Percentiles rank a stretch among this genome's conserved stretches.
Conservation (phyloP, 257 asterid species). For the Petunia axillaris region DNA sequence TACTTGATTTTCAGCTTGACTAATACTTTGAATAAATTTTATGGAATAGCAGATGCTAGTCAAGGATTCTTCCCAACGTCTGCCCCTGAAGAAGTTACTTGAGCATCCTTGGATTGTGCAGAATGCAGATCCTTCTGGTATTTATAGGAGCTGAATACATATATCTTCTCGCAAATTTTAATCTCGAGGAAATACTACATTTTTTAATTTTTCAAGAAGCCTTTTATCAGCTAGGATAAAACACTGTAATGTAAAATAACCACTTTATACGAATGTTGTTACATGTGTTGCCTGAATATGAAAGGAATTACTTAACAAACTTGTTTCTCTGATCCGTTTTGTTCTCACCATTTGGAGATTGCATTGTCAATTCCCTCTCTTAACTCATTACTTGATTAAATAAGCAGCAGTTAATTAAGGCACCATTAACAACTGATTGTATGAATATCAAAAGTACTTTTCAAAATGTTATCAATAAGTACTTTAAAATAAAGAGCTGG, state of each 20-base stretch:
- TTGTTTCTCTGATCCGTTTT: not conserved
- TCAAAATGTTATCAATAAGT: too few species aligned
- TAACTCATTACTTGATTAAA: too few species aligned
- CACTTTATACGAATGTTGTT: not conserved
- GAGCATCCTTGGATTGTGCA: slow-evolving; percentile 99
- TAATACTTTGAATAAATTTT: not conserved
- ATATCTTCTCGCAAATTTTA: not conserved
- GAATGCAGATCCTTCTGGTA: slow-evolving; percentile 90
- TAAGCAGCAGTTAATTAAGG: too few species aligned
- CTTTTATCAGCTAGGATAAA: not conserved
- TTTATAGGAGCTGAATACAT: slow-evolving; percentile 53
- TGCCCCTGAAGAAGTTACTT: slow-evolving; percentile 80
- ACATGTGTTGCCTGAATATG: not conserved
- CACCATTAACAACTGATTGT: too few species aligned
- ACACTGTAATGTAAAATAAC: not conserved
- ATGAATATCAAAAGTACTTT: too few species aligned
- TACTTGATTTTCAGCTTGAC: not conserved
- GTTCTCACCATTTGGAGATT: too few species aligned
- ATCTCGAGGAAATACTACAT: not conserved
- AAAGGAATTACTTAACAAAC: too few species aligned
- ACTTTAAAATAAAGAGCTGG: too few species aligned
- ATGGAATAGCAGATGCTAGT: slow-evolving; percentile 71
- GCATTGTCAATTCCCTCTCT: too few species aligned
- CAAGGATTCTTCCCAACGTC: slow-evolving; percentile 76
- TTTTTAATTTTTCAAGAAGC: slow-evolving; percentile 11